Conservation (phyloP, 192 early-diverging fungal genomes). For the Ambispora gerdemannii region DNA sequence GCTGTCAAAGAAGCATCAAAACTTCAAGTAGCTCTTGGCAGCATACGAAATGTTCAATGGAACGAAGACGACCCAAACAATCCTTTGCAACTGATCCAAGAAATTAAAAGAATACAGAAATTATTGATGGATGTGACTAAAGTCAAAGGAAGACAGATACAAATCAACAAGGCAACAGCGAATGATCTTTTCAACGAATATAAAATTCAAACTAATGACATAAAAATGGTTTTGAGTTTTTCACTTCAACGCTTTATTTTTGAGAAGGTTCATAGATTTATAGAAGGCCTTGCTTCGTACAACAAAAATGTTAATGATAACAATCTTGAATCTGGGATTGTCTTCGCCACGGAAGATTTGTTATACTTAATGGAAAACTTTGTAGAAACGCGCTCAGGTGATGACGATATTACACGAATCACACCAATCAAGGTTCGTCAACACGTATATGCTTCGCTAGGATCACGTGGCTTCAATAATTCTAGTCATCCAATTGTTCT, state of each 20-base stretch:
- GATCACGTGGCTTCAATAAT: neutral
- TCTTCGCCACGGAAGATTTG: no score
- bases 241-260: neutral
- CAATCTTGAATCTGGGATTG: no score
- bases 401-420: neutral
- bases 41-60: neutral
- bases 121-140: neutral
- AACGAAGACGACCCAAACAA: neutral
- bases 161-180: neutral
- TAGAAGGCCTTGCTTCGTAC: no score
- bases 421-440: constrained; percentile 12
- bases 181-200: neutral
- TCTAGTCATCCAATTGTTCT: neutral
- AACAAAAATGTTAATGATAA: no score
- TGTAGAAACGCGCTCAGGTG: neutral
- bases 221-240: constrained; percentile 1
- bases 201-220: neutral
- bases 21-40: neutral
- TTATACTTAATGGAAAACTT: neutral
- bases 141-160: neutral
- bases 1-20: neutral
- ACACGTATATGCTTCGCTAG: neutral
- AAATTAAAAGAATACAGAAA: neutral
- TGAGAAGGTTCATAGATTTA: constrained; percentile 5
- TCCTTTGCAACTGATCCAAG: neutral